Evolutionary conservation across 1,284 basidiomycete genomes (phyloP).

Genomic region (Fomitiporia mediterranea): DNA sequence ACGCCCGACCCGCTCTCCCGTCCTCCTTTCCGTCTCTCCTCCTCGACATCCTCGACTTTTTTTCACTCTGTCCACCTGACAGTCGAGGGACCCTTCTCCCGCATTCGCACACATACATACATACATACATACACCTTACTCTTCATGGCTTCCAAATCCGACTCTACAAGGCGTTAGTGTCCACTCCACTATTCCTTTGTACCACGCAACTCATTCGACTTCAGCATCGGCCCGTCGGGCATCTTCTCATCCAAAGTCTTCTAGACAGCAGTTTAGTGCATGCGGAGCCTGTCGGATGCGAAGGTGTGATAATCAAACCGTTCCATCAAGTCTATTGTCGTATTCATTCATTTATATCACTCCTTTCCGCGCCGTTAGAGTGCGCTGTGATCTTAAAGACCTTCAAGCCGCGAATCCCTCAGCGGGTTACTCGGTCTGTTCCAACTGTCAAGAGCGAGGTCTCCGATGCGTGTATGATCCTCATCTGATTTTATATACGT

Average conservation of each 20-base stretch:
- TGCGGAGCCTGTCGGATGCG: slow-evolving; percentile 88
- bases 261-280: slow-evolving; percentile 78
- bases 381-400: slow-evolving; percentile 79
- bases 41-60: too few species aligned
- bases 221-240: slow-evolving; percentile 31
- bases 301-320: slow-evolving; percentile 40
- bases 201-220: slow-evolving; percentile 2
- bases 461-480: slow-evolving; percentile 78
- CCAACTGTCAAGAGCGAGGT: slow-evolving; percentile 81
- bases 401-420: slow-evolving; percentile 36
- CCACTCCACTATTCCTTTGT: not conserved
- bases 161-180: slow-evolving; percentile 7
- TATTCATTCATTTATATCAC: not conserved
- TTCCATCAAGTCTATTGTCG: slow-evolving; percentile 19
- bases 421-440: slow-evolving; percentile 58
- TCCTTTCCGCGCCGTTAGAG: slow-evolving; percentile 38
- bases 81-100: too few species aligned
- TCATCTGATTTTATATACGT: not conserved
- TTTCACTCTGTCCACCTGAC: slow-evolving; percentile 1
- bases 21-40: too few species aligned
- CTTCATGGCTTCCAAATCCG: slow-evolving; percentile 17
- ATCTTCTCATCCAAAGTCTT: slow-evolving; percentile 60
- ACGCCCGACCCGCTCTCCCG: not conserved
- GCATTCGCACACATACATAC: not conserved
- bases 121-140: not conserved